Base-by-base conservation (phyloP, 805 yeast species). In the Pichia eremophila region DNA sequence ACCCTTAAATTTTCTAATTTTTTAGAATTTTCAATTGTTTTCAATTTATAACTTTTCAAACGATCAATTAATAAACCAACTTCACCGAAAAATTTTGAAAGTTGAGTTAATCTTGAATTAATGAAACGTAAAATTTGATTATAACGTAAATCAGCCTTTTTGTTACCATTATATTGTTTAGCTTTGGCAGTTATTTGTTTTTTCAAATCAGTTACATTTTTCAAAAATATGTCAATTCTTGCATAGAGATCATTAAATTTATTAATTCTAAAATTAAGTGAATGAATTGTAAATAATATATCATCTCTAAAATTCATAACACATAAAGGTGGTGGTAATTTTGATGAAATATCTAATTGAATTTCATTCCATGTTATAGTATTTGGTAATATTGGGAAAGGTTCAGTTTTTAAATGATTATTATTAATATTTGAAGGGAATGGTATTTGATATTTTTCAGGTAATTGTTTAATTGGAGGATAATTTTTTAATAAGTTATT, bases 401-500 rank as follows among this genome's bases (percentile, higher is more conserved):
- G 4, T 29, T 41, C 46, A 18, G 40, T 9, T 15, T 39, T 37
- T 8, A 17, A n/a, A 9, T 5, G 18, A 11, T 9, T 8, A 17
- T 8, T 19, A 36, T 10, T 29, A 7, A 34, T 14, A 11, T 5
- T 34, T 29, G 10, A 9, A 29, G 53, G 53, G 12, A 49, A 43
- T 7, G 32, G 19, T 14, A 44, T 42, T n/a, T 50, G 55, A 41
- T 52, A 52, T 43, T 53, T 52, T 28, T 39, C 18, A 14, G 56
- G 56, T 41, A 52, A 31, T 19, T 32, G 29, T 36, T 44, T 49
- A 11, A 51, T 41, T 14, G 49, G 51, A 1, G 47, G 46, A 25
- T 41, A 44, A 4, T 45, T 41, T 34, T 41, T 45, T 7, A 47
- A 28, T 31, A 46, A 32, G 41, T 46, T 36, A 46, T 39, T 18